Evolutionary conservation across 306 rosid genomes (phyloP), one percentile per base, ranked within the genome.

Genomic region (Begonia fuchsioides): DNA sequence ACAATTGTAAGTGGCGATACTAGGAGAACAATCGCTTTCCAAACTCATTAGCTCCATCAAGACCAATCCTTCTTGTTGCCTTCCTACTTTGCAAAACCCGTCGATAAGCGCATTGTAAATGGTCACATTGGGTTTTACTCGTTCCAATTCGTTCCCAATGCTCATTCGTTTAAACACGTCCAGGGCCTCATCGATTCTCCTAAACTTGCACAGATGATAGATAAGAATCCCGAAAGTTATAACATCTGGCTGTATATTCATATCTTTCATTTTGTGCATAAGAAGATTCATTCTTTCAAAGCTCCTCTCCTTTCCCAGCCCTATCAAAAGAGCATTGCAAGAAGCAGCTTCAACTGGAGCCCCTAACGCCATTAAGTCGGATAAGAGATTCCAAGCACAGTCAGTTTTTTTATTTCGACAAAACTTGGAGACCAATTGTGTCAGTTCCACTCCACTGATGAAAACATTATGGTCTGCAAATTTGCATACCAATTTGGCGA

Each of bases 51-150:
- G 65, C 62, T 77, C 72, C 76, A 83, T 67, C 76, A 87, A 57
- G 19, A 32, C 57, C 68, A 74, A 45, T 20, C 86, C 80, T 45
- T 87, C 86, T 54, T 87, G 94, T 35, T 71, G 93, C 74, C 81
- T 77, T 49, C 94, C 94, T 44, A 76, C 93, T 67, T 80, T 83
- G 66, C 87, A 83, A 13, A 83, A 93, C 40, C 93, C 94, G 53
- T 80, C 81, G 55, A 88, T 78, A 75, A 83, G 48, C 20, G 88
- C 76, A 51, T 83, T 83, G 61, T 65, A 83, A 52, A 59, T 65
- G 50, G 70, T 39, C 65, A 60, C 83, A 68, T 88, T 93, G 12
- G 88, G 83, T 51, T 60, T 69, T 56, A 71, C 68, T 17, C 20
- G 50, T 15, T 56, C 56, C 18, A 50, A 48, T 48, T 55, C 15